phyloP scores from a whole-genome alignment of 352 stramenopile species.

The Phytophthora melonis region DNA sequence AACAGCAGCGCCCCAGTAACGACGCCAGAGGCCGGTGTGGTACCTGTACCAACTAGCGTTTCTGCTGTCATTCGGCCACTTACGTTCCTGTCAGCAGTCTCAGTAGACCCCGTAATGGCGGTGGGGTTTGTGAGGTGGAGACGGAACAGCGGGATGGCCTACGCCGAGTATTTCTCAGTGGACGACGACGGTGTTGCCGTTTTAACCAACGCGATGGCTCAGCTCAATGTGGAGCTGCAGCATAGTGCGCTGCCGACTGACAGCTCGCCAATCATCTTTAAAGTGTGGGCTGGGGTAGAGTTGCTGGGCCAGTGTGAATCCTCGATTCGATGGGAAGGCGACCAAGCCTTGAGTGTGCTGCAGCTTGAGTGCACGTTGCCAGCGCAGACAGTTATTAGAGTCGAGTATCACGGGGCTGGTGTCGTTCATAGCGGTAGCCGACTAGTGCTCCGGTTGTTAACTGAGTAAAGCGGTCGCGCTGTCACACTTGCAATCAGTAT shows the following conservation, averaged over 20 bases:
- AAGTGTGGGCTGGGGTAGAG: conserved; percentile 42
- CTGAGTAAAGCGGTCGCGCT: neutral
- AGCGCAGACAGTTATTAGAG: conserved; percentile 38
- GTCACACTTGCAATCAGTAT: too few relatives aligned
- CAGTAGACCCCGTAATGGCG: conserved; percentile 22
- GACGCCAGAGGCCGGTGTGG: neutral
- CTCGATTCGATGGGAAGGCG: conserved; percentile 24
- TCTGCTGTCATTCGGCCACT: conserved; percentile 22
- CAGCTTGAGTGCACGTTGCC: conserved; percentile 30
- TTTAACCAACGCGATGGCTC: conserved; percentile 30
- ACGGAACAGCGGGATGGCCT: conserved; percentile 18
- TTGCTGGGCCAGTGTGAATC: conserved; percentile 31
- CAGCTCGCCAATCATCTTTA: conserved; percentile 35
- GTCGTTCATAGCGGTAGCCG: conserved; percentile 27
- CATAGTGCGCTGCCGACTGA: conserved; percentile 12
- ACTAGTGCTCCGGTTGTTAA: conserved; percentile 27
- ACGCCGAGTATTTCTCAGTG: conserved; percentile 35
- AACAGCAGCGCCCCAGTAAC: neutral
- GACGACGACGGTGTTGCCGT: conserved; percentile 41
- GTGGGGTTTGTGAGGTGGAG: conserved; percentile 45
- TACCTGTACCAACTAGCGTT: neutral
- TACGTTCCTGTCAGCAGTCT: conserved; percentile 38
- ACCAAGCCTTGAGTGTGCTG: conserved; percentile 36
- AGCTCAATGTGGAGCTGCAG: conserved; percentile 50
- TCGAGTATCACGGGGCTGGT: conserved; percentile 40